Evolutionary conservation across 805 yeast species (phyloP).

Genomic region (Myxozyma geophila): DNA sequence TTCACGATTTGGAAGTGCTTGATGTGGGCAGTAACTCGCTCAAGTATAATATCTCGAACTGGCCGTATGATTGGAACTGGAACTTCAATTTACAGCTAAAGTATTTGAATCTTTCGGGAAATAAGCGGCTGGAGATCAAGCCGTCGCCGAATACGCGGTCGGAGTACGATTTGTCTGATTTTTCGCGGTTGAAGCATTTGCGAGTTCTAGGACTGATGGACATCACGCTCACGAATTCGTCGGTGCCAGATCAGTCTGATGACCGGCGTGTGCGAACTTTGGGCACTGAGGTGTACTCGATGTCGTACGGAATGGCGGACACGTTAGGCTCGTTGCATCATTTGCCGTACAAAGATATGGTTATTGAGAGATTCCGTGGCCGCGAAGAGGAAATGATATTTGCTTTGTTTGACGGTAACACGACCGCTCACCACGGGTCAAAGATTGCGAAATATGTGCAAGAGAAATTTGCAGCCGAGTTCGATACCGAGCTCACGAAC

Average conservation of each 20-base stretch:
- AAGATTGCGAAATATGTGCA: constrained; percentile 71
- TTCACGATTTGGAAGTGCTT: constrained; percentile 64
- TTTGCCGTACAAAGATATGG: constrained; percentile 79
- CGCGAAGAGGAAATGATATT: constrained; percentile 78
- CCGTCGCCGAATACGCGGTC: constrained; percentile 57
- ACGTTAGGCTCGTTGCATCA: constrained; percentile 67
- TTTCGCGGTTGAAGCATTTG: constrained; percentile 73
- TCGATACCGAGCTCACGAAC: constrained; percentile 66
- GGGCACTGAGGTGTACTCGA: constrained; percentile 72
- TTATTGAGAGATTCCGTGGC: constrained; percentile 85
- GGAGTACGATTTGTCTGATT: constrained; percentile 54
- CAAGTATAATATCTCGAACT: constrained; percentile 89
- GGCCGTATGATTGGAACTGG: constrained; percentile 99
- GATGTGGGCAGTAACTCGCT: constrained; percentile 92
- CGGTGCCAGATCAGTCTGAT: constrained; percentile 84
- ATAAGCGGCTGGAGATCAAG: constrained; percentile 86
- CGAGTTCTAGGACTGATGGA: constrained; percentile 87
- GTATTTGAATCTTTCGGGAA: constrained; percentile 89
- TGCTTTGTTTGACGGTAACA: constrained; percentile 84
- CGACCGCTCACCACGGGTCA: constrained; percentile 49
- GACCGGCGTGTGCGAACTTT: constrained; percentile 89
- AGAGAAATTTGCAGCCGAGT: constrained; percentile 66
- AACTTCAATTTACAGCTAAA: constrained; percentile 74
- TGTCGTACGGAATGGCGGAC: constrained; percentile 92
- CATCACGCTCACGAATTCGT: constrained; percentile 85